Evolutionary conservation across 225 moss, liverwort and hornwort genomes (phyloP).

Genomic region (Rhytidiadelphus loreus): DNA sequence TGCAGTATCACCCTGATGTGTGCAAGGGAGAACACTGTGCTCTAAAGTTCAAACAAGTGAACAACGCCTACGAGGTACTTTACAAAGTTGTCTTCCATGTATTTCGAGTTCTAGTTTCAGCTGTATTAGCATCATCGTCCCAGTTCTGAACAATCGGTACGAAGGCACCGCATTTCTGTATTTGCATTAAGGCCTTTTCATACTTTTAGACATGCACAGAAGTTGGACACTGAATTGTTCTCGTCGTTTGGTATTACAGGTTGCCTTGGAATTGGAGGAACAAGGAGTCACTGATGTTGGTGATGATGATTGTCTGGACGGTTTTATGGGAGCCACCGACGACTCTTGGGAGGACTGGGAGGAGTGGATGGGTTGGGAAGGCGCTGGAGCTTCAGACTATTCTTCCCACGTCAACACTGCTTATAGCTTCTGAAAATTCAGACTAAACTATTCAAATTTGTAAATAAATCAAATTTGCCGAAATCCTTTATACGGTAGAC

Average conservation of each 20-base stretch:
- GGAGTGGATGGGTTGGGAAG: conserved; percentile 93
- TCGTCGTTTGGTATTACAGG: conserved; percentile 18
- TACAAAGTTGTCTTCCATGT: not conserved
- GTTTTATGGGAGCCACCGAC: conserved; percentile 59
- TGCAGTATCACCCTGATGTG: conserved; percentile 82
- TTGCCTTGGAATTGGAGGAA: conserved; percentile 32
- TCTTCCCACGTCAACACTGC: conserved; percentile 50
- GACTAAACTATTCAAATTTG: not conserved
- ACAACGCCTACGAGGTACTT: conserved; percentile 59
- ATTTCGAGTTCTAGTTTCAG: not conserved
- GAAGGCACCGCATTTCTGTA: not conserved
- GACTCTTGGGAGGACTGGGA: conserved; percentile 87
- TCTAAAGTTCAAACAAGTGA: conserved; percentile 51
- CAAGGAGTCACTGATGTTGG: conserved; percentile 10
- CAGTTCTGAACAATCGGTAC: not conserved
- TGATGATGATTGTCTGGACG: conserved; percentile 54
- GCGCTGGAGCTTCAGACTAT: conserved; percentile 59
- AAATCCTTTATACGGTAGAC: conserved; percentile 1
- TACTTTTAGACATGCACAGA: not conserved
- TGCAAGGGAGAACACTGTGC: conserved; percentile 55
- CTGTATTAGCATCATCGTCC: not conserved
- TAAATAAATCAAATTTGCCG: conserved; percentile 16
- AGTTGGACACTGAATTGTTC: not conserved
- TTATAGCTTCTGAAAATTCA: conserved; percentile 11
- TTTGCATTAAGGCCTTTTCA: not conserved